Evolutionary conservation across 805 yeast species (phyloP).

Genomic region (Candida sanyiensis): DNA sequence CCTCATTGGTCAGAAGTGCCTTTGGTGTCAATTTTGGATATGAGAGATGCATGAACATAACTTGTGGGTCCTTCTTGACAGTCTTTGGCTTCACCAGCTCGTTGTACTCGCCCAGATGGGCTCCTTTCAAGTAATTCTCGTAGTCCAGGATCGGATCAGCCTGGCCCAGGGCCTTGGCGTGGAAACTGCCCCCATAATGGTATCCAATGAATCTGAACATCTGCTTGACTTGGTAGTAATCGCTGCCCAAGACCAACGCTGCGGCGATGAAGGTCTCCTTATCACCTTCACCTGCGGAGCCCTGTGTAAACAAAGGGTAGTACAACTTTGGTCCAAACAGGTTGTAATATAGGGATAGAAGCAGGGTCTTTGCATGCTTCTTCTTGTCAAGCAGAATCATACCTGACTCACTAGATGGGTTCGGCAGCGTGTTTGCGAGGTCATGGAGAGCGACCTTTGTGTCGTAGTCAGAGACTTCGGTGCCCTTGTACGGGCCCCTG

Average conservation of each 20-base stretch:
- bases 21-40: slow-evolving; percentile 47
- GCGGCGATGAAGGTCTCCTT: slow-evolving; percentile 66
- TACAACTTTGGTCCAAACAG: slow-evolving; percentile 53
- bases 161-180: slow-evolving; percentile 39
- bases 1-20: slow-evolving; percentile 23
- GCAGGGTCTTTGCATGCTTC: slow-evolving; percentile 44
- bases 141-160: slow-evolving; percentile 33
- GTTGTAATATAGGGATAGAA: slow-evolving; percentile 54
- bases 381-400: slow-evolving; percentile 53
- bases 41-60: slow-evolving; percentile 52
- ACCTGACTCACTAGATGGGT: slow-evolving; percentile 63
- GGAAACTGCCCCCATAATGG: slow-evolving; percentile 19
- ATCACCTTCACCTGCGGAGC: slow-evolving; percentile 71
- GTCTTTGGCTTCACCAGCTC: slow-evolving; percentile 13
- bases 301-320: slow-evolving; percentile 60
- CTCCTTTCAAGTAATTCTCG: slow-evolving; percentile 19
- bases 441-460: slow-evolving; percentile 43
- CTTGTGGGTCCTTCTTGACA: slow-evolving; percentile 14
- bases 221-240: slow-evolving; percentile 41
- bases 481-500: slow-evolving; percentile 30
- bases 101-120: slow-evolving; percentile 16
- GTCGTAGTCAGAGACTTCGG: slow-evolving; percentile 19
- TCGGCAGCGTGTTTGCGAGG: slow-evolving; percentile 51
- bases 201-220: slow-evolving; percentile 34
- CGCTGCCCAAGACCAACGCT: slow-evolving; percentile 41